Percentiles rank a stretch among this genome's conserved stretches.
Evolutionary conservation across 1,284 basidiomycete genomes (phyloP).

Genomic region (Phenoliferia sp.): DNA sequence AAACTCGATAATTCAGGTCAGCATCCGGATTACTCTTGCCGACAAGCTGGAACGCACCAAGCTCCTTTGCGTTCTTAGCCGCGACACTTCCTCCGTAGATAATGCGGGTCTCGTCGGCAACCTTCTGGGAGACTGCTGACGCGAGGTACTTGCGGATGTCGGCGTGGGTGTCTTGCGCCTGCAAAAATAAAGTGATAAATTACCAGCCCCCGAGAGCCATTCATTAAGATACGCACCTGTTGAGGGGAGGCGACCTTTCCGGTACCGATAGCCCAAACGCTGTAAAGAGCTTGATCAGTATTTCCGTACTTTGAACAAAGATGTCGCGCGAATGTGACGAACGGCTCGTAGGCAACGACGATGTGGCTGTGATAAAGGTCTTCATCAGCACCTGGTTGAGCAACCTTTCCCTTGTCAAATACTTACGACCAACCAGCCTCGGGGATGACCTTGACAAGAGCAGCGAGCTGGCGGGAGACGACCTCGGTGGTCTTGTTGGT

Average conservation of each 20-base stretch:
- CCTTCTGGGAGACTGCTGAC: slow-evolving; percentile 59
- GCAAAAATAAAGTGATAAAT: neutral
- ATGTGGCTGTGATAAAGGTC: slow-evolving; percentile 57
- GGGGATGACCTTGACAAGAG: slow-evolving; percentile 60
- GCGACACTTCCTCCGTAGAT: slow-evolving; percentile 96
- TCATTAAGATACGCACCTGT: no score
- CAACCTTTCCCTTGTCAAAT: neutral
- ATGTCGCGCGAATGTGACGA: neutral
- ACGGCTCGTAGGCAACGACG: slow-evolving; percentile 71
- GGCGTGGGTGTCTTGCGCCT: slow-evolving; percentile 84
- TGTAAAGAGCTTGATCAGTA: neutral
- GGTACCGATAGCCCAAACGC: slow-evolving; percentile 86
- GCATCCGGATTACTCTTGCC: neutral
- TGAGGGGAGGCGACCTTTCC: slow-evolving; percentile 48
- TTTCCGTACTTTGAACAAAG: slow-evolving; percentile 57
- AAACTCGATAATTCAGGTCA: neutral
- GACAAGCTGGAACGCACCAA: slow-evolving; percentile 53
- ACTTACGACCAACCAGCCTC: slow-evolving; percentile 74
- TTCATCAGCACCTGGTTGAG: neutral
- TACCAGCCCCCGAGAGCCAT: neutral
- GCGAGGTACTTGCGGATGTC: slow-evolving; percentile 75
- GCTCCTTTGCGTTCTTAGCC: slow-evolving; percentile 78
- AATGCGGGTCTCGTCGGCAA: slow-evolving; percentile 74
- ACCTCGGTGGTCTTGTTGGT: slow-evolving; percentile 70
- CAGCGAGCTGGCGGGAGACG: slow-evolving; percentile 74